A percentile compares a stretch with the other conserved stretches of the same genome.
These are phyloP conservation scores for Sequoia sempervirens DNA, from an alignment of 75 land plant genomes.

Conservation along the genomic window DNA sequence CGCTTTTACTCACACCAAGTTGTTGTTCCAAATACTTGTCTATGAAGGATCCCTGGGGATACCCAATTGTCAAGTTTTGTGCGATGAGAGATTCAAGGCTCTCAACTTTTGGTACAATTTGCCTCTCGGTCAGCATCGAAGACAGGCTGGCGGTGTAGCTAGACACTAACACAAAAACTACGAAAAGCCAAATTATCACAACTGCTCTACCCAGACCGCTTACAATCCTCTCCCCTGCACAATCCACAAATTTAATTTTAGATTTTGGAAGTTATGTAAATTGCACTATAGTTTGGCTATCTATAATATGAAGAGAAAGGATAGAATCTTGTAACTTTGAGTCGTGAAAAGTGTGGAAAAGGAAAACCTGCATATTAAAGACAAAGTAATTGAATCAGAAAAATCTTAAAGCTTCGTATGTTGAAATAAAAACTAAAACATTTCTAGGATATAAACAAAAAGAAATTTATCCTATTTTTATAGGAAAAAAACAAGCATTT, in stretches of 20 bases:
- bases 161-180: slow-evolving; percentile 12
- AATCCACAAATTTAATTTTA: neutral
- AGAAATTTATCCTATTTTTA: too few species aligned
- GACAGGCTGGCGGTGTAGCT: slow-evolving; percentile 54
- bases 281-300: too few species aligned
- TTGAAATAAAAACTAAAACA: too few species aligned
- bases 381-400: neutral
- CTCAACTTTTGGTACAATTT: slow-evolving; percentile 23
- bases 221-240: slow-evolving; percentile 17
- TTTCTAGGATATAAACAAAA: too few species aligned
- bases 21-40: slow-evolving; percentile 19
- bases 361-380: neutral
- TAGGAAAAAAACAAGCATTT: too few species aligned
- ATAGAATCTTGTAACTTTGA: too few species aligned
- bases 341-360: slow-evolving; percentile 33
- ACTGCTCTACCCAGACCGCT: slow-evolving; percentile 21
- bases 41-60: slow-evolving; percentile 34
- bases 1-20: neutral
- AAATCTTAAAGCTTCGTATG: slow-evolving; percentile 19
- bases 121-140: slow-evolving; percentile 38
- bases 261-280: neutral
- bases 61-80: slow-evolving; percentile 29
- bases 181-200: slow-evolving; percentile 19
- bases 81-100: slow-evolving; percentile 21
- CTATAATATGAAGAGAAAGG: too few species aligned